Percentiles rank a stretch among this genome's conserved stretches.
Evolutionary conservation across 1,139 yeast genomes (phyloP).

Genomic region (Protomyces gravidus): DNA sequence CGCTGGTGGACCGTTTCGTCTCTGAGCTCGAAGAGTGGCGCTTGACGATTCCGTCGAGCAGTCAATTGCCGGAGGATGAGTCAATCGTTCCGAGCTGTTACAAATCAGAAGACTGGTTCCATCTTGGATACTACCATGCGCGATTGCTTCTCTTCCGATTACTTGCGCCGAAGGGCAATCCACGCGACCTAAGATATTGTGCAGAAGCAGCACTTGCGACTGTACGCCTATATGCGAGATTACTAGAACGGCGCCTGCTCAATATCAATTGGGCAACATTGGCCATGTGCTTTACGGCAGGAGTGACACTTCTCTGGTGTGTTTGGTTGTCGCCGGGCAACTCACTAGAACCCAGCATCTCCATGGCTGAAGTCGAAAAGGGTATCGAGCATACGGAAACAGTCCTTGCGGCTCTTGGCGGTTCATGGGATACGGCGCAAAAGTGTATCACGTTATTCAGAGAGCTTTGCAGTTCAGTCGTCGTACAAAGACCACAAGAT

Average conservation of each 20-base stretch:
- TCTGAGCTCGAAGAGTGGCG: conserved; percentile 24
- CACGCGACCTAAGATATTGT: conserved; percentile 29
- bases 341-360: conserved; percentile 20
- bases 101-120: conserved; percentile 32
- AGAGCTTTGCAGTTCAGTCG: conserved; percentile 12
- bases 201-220: conserved; percentile 31
- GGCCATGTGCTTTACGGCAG: conserved; percentile 32
- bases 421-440: conserved; percentile 33
- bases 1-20: conserved; percentile 23
- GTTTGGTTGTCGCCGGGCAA: conserved; percentile 27
- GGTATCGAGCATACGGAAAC: conserved; percentile 27
- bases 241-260: conserved; percentile 28
- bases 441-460: conserved; percentile 23
- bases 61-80: conserved; percentile 17
- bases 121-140: conserved; percentile 32
- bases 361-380: conserved; percentile 22
- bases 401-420: conserved; percentile 31
- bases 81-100: conserved; percentile 29
- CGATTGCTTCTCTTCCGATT: conserved; percentile 30
- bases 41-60: conserved; percentile 28
- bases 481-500: conserved; percentile 9
- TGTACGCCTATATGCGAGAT: conserved; percentile 27
- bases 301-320: conserved; percentile 31
- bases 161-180: conserved; percentile 30
- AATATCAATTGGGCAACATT: conserved; percentile 33